These are phyloP conservation scores for Pseudogymnoascus sp. DNA, from an alignment of 2,329 filamentous ascomycete genomes.

Conservation along the genomic window DNA sequence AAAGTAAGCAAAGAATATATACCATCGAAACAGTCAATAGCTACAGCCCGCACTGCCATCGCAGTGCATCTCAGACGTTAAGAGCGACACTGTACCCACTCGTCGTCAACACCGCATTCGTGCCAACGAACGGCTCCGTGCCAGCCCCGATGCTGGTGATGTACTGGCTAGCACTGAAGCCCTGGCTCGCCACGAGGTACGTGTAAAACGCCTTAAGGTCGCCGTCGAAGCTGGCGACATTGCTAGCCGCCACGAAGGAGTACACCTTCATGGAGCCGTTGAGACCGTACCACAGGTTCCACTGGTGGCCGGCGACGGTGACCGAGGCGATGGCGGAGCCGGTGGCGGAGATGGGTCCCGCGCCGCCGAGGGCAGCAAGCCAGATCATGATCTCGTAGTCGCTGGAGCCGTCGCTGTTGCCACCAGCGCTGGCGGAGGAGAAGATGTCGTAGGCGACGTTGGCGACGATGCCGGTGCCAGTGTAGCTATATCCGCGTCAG, in stretches of 20 bases:
- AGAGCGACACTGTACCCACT: slow-evolving; percentile 26
- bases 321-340: slow-evolving; percentile 45
- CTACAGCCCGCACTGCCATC: neutral
- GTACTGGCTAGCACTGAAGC: slow-evolving; percentile 41
- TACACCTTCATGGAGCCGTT: slow-evolving; percentile 53
- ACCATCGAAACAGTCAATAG: neutral
- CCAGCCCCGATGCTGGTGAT: slow-evolving; percentile 45
- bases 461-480: slow-evolving; percentile 40
- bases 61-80: neutral
- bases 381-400: slow-evolving; percentile 61
- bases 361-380: slow-evolving; percentile 47
- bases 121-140: slow-evolving; percentile 48
- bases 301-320: slow-evolving; percentile 44
- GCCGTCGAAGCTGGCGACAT: slow-evolving; percentile 44
- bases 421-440: slow-evolving; percentile 36
- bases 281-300: slow-evolving; percentile 51
- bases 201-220: slow-evolving; percentile 50
- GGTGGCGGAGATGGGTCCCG: slow-evolving; percentile 46
- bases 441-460: slow-evolving; percentile 57
- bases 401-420: slow-evolving; percentile 30
- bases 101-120: slow-evolving; percentile 36
- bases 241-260: slow-evolving; percentile 44
- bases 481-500: slow-evolving; percentile 31
- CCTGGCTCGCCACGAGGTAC: slow-evolving; percentile 43
- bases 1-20: slow-evolving; percentile 2